phyloP scores from a whole-genome alignment of 176 grass and related monocot species.

The Paspalum notatum region DNA sequence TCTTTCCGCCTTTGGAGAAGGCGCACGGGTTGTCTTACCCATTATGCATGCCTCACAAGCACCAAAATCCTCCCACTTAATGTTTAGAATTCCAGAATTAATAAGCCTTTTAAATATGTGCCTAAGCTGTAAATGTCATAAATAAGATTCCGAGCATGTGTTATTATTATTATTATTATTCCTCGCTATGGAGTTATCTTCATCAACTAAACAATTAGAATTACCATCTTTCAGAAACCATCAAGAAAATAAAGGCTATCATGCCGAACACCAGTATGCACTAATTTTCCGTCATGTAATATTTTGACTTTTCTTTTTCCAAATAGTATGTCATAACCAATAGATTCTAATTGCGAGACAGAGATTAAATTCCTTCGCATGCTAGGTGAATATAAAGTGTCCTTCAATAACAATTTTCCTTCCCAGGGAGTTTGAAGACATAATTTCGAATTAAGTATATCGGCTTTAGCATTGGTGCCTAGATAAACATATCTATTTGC shows the following conservation, averaged over 20 bases:
- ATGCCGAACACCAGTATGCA: neutral
- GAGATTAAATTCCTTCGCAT: neutral
- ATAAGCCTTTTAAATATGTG: neutral
- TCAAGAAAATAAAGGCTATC: neutral
- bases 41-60: neutral
- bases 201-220: too few species aligned
- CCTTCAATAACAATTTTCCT: neutral
- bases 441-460: constrained; percentile 25
- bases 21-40: neutral
- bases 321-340: neutral
- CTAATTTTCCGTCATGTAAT: neutral
- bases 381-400: neutral
- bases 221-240: too few species aligned
- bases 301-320: neutral
- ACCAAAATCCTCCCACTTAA: constrained; percentile 1
- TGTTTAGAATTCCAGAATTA: constrained; percentile 23
- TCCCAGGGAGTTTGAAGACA: neutral
- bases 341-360: neutral
- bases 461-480: neutral
- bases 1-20: too few species aligned
- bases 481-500: constrained; percentile 7
- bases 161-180: too few species aligned
- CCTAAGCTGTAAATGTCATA: neutral
- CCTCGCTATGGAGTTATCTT: too few species aligned
- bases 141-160: neutral